Conservation (phyloP, 208 protist genomes). For the Leishmania guyanensis region DNA sequence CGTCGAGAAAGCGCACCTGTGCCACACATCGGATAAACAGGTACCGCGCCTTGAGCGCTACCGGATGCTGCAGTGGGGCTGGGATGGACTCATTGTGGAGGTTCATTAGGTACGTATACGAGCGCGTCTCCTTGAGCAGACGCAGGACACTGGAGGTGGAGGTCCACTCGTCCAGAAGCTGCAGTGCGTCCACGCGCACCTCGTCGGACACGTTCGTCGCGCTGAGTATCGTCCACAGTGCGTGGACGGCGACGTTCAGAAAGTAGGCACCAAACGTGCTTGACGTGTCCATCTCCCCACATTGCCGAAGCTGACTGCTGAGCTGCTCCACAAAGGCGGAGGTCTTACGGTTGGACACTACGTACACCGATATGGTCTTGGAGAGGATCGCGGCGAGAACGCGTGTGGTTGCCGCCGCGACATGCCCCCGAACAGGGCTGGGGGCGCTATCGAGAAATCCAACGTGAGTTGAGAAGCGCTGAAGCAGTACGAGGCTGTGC, state of each 20-base stretch:
- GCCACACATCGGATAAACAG: slow-evolving; percentile 46
- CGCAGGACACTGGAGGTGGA: slow-evolving; percentile 35
- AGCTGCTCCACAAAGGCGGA: slow-evolving; percentile 39
- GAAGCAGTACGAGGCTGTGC: slow-evolving; percentile 24
- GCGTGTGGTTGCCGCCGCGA: slow-evolving; percentile 16
- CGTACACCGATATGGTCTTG: slow-evolving; percentile 34
- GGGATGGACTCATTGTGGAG: slow-evolving; percentile 19
- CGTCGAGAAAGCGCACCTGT: slow-evolving; percentile 31
- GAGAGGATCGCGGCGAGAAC: slow-evolving; percentile 22
- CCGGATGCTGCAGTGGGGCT: slow-evolving; percentile 17
- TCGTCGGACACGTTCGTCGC: slow-evolving; percentile 16
- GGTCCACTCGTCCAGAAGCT: slow-evolving; percentile 37
- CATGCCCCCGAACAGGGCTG: slow-evolving; percentile 22
- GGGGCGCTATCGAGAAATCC: slow-evolving; percentile 17
- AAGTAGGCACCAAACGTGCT: slow-evolving; percentile 32
- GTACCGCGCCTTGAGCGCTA: slow-evolving; percentile 26
- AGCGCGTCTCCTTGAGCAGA: slow-evolving; percentile 29
- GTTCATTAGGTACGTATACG: slow-evolving; percentile 23
- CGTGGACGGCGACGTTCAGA: slow-evolving; percentile 33
- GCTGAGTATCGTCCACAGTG: slow-evolving; percentile 29
- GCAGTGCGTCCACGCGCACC: slow-evolving; percentile 26
- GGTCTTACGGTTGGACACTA: slow-evolving; percentile 28
- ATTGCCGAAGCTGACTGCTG: slow-evolving; percentile 27
- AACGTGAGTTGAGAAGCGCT: slow-evolving; percentile 10
- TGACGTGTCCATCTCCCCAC: slow-evolving; percentile 26